Evolutionary conservation across 768 basidiomycete genomes (phyloP).

Genomic region (Kwoniella sp.): DNA sequence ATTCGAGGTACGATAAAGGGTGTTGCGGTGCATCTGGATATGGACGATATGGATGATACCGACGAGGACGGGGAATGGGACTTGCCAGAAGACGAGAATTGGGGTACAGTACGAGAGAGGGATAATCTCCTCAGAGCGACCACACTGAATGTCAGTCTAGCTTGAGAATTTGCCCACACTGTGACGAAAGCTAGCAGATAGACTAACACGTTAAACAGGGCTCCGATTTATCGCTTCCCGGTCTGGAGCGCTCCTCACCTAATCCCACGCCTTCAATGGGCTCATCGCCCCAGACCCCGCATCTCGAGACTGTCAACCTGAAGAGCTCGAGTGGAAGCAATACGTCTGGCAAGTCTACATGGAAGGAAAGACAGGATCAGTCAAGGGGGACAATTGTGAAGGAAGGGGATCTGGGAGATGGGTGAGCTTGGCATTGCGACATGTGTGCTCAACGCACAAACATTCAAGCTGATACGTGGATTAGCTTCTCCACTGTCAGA

Average conservation of each 20-base stretch:
- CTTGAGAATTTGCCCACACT: too few species aligned
- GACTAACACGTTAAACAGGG: slow-evolving; percentile 27
- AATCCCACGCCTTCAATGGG: slow-evolving; percentile 41
- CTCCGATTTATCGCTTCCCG: slow-evolving; percentile 60
- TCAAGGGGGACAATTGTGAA: slow-evolving; percentile 73
- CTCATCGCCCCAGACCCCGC: slow-evolving; percentile 62
- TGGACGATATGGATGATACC: slow-evolving; percentile 37
- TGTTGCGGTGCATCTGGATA: slow-evolving; percentile 36
- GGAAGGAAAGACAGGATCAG: slow-evolving; percentile 70
- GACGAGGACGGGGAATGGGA: slow-evolving; percentile 50
- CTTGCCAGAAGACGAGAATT: slow-evolving; percentile 54
- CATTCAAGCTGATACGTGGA: background rate
- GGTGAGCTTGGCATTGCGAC: too few species aligned
- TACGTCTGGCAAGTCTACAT: slow-evolving; percentile 67
- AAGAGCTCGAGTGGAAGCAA: slow-evolving; percentile 21
- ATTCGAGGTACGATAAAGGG: slow-evolving; percentile 51
- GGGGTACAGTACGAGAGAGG: slow-evolving; percentile 44
- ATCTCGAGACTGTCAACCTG: slow-evolving; percentile 65
- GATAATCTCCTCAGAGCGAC: slow-evolving; percentile 14
- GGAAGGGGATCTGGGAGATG: slow-evolving; percentile 81
- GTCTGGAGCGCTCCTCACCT: slow-evolving; percentile 56
- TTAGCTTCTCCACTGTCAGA: slow-evolving; percentile 77
- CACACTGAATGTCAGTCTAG: slow-evolving; percentile 20
- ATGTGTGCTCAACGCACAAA: background rate
- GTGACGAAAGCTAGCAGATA: too few species aligned